phyloP scores from a whole-genome alignment of 345 rosid species.

The Cardamine chenopodiifolia region DNA sequence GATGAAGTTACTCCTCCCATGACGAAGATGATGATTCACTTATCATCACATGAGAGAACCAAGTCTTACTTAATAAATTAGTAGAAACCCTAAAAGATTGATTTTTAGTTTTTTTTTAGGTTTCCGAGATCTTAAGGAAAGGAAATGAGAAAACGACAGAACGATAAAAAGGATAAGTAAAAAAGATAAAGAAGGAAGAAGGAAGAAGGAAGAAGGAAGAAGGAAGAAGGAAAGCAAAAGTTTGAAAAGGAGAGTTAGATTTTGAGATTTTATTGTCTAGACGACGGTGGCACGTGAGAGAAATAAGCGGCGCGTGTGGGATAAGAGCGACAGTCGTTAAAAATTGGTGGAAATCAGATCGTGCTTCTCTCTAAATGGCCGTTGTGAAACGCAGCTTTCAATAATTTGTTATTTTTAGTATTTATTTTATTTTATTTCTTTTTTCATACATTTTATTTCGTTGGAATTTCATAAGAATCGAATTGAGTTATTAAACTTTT shows the following conservation, averaged over 20 bases:
- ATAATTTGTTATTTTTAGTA: not conserved
- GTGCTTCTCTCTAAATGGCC: constrained; percentile 21
- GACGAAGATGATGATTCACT: constrained; percentile 14
- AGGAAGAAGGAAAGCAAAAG: constrained; percentile 12
- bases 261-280: not conserved
- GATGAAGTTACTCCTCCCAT: constrained; percentile 99
- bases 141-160: constrained; percentile 10
- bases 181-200: constrained; percentile 13
- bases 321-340: not conserved
- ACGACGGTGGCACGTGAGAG: constrained; percentile 34
- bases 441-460: not conserved
- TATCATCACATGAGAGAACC: constrained; percentile 31
- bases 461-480: not conserved
- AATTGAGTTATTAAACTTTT: not conserved
- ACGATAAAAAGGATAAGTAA: not conserved
- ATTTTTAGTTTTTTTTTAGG: not conserved
- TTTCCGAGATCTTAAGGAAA: constrained; percentile 39
- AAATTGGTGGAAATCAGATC: not conserved
- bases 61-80: constrained; percentile 27
- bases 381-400: constrained; percentile 26
- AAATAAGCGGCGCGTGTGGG: constrained; percentile 22
- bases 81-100: constrained; percentile 29
- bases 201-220: no score
- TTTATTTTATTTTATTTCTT: not conserved
- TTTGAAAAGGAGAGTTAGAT: constrained; percentile 16